Percentiles rank a stretch among this genome's conserved stretches.
phyloP scores from a whole-genome alignment of 1,139 yeast species.

The Yamadazyma friedrichii region DNA sequence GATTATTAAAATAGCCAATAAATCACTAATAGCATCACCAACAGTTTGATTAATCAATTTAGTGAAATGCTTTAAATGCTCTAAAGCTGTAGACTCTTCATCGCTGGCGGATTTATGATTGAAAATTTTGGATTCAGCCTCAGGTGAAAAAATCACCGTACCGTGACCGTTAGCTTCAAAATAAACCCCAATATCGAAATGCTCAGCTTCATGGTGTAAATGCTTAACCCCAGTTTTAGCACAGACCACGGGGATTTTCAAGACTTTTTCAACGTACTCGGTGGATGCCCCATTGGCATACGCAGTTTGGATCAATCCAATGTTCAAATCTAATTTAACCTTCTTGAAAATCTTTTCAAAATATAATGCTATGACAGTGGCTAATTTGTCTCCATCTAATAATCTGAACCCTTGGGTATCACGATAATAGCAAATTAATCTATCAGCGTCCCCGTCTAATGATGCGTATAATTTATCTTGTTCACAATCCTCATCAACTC shows the following conservation, averaged over 20 bases:
- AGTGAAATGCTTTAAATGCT: conserved; percentile 55
- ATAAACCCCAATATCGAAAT: conserved; percentile 87
- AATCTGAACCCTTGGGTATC: conserved; percentile 54
- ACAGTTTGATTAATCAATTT: conserved; percentile 90
- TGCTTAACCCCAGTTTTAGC: conserved; percentile 97
- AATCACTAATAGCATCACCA: conserved; percentile 94
- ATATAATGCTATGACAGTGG: conserved; percentile 77
- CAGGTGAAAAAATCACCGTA: conserved; percentile 77
- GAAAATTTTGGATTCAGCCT: conserved; percentile 42
- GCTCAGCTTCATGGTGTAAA: conserved; percentile 82
- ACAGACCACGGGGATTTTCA: conserved; percentile 79
- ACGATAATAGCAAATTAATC: conserved; percentile 81
- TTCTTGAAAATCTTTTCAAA: conserved; percentile 49
- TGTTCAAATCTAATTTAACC: conserved; percentile 40
- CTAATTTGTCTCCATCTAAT: conserved; percentile 92
- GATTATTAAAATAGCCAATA: conserved; percentile 72
- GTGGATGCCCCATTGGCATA: conserved; percentile 96
- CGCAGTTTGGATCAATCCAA: conserved; percentile 96
- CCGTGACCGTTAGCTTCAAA: conserved; percentile 99
- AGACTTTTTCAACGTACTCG: conserved; percentile 56
- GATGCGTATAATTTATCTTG: conserved; percentile 64
- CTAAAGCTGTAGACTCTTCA: conserved; percentile 41
- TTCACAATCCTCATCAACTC: conserved; percentile 38
- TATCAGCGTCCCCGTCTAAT: conserved; percentile 97
- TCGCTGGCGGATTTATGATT: conserved; percentile 22